Evolutionary conservation across 495 filamentous ascomycete species (phyloP).

Genomic region (Pyrenula massariospora): DNA sequence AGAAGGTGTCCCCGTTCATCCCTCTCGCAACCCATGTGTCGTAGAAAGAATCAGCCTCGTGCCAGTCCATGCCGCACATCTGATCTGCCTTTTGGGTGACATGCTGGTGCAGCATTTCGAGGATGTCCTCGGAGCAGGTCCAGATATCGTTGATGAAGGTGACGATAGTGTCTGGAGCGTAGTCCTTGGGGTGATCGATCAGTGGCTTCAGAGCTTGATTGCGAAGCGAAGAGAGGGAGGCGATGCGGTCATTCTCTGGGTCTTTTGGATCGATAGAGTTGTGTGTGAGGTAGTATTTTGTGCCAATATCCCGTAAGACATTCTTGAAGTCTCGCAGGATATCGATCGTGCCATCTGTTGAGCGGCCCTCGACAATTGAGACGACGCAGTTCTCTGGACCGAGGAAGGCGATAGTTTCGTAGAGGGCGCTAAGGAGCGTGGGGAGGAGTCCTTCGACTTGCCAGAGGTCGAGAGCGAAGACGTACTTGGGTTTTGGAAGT

Average conservation of each 20-base stretch:
- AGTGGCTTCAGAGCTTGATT: constrained; percentile 32
- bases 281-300: constrained; percentile 20
- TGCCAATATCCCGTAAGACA: constrained; percentile 20
- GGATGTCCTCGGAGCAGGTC: constrained; percentile 37
- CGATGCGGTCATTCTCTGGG: constrained; percentile 19
- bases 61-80: constrained; percentile 45
- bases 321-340: constrained; percentile 21
- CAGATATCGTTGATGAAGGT: constrained; percentile 40
- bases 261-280: constrained; percentile 23
- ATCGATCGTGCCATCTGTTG: constrained; percentile 37
- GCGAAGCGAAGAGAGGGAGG: constrained; percentile 28
- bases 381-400: constrained; percentile 34
- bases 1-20: constrained; percentile 37
- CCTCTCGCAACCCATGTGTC: constrained; percentile 39
- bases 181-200: background rate
- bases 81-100: constrained; percentile 31
- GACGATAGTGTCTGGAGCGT: constrained; percentile 21
- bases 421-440: constrained; percentile 29
- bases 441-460: constrained; percentile 28
- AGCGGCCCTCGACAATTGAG: constrained; percentile 39
- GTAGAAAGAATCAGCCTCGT: constrained; percentile 27
- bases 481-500: constrained; percentile 20
- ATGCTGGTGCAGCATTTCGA: constrained; percentile 37
- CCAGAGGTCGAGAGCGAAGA: constrained; percentile 36
- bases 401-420: constrained; percentile 34